Evolutionary conservation across 31 red algal species (phyloP).

Genomic region (Odonthalia washingtoniensis): DNA sequence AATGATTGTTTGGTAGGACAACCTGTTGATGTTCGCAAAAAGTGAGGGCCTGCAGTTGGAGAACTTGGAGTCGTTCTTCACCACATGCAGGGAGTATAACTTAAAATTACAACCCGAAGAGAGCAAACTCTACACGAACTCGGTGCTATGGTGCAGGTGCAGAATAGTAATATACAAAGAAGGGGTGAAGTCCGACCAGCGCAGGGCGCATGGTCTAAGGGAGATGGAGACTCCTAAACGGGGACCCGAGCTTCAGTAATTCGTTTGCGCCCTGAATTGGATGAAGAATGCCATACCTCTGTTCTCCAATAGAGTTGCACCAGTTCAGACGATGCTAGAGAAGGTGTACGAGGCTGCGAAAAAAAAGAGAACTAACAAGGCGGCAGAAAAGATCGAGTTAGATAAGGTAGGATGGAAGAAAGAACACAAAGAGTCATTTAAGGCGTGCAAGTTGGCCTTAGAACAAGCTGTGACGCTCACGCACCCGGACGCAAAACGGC

Average conservation of each 20-base stretch:
- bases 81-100: neutral
- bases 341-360: conserved; percentile 6
- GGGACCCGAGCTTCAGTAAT: conserved; percentile 31
- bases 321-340: conserved; percentile 27
- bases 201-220: neutral
- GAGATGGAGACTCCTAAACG: neutral
- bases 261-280: conserved; percentile 20
- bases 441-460: neutral
- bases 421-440: conserved; percentile 23
- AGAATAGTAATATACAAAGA: conserved; percentile 26
- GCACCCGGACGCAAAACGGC: conserved; percentile 16
- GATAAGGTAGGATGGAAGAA: neutral
- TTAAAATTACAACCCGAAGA: conserved; percentile 24
- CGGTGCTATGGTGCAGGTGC: too few relatives aligned
- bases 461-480: conserved; percentile 12
- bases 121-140: neutral
- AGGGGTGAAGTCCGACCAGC: neutral
- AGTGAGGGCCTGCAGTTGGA: neutral
- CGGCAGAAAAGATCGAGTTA: neutral
- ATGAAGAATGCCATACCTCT: conserved; percentile 23
- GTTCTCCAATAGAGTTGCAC: conserved; percentile 13
- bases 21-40: conserved; percentile 31
- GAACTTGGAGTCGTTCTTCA: neutral
- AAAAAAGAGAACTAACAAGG: conserved; percentile 15
- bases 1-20: conserved; percentile 47